A percentile compares a stretch with the other conserved stretches of the same genome.
phyloP scores from a whole-genome alignment of 495 filamentous ascomycete genomes.

The Xylaria intraflava region DNA sequence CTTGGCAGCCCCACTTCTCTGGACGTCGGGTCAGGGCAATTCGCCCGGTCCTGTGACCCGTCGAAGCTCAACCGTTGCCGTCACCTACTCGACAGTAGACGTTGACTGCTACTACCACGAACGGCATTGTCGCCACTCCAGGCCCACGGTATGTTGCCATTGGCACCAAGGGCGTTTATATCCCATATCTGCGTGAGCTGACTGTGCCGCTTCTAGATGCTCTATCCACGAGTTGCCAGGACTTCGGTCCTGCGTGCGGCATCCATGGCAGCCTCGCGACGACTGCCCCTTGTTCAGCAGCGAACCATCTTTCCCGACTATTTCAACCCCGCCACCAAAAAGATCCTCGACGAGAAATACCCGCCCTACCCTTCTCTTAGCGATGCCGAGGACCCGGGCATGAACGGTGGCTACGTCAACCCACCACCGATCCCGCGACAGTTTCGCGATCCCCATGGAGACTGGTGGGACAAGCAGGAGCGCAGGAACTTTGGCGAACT shows the following conservation, averaged over 20 bases:
- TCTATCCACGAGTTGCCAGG: conserved; percentile 54
- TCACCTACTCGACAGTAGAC: neutral
- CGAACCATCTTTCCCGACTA: conserved; percentile 43
- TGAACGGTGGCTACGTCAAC: conserved; percentile 92
- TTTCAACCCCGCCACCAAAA: conserved; percentile 23
- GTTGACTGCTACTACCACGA: neutral
- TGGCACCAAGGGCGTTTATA: neutral
- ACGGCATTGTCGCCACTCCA: conserved; percentile 11
- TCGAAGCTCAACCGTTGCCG: neutral
- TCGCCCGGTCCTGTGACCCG: neutral
- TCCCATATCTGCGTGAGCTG: neutral
- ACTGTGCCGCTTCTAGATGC: conserved; percentile 46
- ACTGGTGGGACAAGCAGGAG: conserved; percentile 98
- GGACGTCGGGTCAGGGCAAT: conserved; percentile 1
- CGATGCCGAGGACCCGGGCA: conserved; percentile 65
- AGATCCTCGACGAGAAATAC: conserved; percentile 45
- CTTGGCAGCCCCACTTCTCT: neutral
- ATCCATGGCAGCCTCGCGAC: conserved; percentile 34
- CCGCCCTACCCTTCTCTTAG: conserved; percentile 43
- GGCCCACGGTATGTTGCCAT: conserved; percentile 22
- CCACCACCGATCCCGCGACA: conserved; percentile 75
- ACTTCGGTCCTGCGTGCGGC: conserved; percentile 49
- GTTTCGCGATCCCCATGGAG: conserved; percentile 84
- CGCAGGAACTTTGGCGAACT: conserved; percentile 93
- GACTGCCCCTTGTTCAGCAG: conserved; percentile 43